A percentile compares a stretch with the other conserved stretches of the same genome.
Conservation (phyloP, 2,329 filamentous ascomycete genomes). For the Fusarium sp. region DNA sequence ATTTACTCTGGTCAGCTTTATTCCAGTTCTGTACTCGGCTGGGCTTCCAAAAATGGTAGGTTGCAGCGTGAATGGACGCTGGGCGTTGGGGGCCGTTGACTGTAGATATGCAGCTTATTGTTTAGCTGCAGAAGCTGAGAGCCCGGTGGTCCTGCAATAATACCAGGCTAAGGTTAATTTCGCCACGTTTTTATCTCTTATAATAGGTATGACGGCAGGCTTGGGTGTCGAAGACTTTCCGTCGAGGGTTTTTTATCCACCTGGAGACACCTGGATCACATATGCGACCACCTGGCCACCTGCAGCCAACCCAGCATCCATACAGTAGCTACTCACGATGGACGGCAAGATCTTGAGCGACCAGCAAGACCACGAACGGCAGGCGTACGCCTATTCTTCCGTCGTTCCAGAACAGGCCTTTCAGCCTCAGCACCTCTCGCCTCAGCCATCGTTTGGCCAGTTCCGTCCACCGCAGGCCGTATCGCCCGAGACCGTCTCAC, state of each 20-base stretch:
- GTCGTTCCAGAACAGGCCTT: constrained; percentile 7
- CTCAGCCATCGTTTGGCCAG: constrained; percentile 7
- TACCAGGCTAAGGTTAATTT: neutral
- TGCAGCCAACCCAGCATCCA: neutral
- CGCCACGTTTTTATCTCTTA: neutral
- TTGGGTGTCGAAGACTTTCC: neutral
- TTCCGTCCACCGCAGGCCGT: neutral
- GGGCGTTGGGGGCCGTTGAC: constrained; percentile 1
- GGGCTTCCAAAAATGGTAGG: neutral
- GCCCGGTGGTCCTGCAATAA: neutral
- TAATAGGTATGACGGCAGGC: neutral
- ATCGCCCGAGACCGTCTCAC: constrained; percentile 8
- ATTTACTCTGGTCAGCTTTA: neutral
- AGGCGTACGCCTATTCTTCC: neutral
- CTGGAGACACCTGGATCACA: neutral
- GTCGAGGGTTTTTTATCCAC: neutral
- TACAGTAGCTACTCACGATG: constrained; percentile 9
- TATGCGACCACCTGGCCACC: neutral
- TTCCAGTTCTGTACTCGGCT: neutral
- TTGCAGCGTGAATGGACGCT: neutral
- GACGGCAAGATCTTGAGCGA: constrained; percentile 2
- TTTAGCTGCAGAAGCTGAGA: constrained; percentile 15
- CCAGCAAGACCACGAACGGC: neutral
- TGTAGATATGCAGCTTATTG: constrained; percentile 15
- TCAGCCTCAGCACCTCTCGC: constrained; percentile 9